phyloP scores from a whole-genome alignment of 805 yeast species.

The Nakazawaea wickerhamii region DNA sequence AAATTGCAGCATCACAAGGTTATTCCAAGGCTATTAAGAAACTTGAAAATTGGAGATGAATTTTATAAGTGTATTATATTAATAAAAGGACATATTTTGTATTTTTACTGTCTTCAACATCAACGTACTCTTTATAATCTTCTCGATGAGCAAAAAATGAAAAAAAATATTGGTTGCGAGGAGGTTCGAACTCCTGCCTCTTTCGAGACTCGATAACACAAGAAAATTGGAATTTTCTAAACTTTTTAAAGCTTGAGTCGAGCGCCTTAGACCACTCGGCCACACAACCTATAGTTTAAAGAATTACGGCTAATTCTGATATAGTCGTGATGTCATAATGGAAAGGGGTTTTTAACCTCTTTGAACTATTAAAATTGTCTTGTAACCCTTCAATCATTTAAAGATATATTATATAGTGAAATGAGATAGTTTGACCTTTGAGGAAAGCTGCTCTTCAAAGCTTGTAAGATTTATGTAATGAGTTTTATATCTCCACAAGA shows the following conservation, averaged over 20 bases:
- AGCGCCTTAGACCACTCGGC: conserved; percentile 15
- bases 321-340: no score
- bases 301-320: background rate
- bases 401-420: no score
- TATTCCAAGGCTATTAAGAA: conserved; percentile 48
- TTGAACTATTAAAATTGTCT: no score
- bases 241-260: conserved; percentile 13
- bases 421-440: no score
- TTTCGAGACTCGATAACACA: conserved; percentile 14
- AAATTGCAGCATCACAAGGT: conserved; percentile 57
- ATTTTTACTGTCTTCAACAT: background rate
- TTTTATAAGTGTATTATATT: no score
- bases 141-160: background rate
- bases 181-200: conserved; percentile 17
- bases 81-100: no score
- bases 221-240: background rate
- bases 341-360: no score
- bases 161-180: conserved; percentile 12
- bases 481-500: no score
- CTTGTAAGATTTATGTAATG: no score
- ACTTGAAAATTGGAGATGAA: conserved; percentile 19
- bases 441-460: no score
- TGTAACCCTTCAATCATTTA: no score
- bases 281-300: conserved; percentile 1
- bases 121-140: no score